Evolutionary conservation across 176 grass and related monocot species (phyloP), one percentile per base, ranked within the genome.

Genomic region (Oryza meyeriana): DNA sequence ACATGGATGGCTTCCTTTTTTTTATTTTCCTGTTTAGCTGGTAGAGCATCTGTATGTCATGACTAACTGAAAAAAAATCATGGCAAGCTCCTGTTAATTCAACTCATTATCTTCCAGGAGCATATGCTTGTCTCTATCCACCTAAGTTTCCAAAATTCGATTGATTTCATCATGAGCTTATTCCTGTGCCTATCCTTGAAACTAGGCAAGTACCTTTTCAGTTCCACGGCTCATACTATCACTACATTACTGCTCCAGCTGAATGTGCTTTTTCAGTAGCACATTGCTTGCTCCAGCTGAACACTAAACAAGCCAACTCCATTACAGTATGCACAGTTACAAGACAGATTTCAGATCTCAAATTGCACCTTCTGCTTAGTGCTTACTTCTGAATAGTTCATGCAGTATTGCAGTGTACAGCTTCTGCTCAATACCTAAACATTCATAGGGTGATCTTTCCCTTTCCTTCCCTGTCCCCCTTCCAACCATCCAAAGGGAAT

Each of bases 31-130:
- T 67, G 32, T 30, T 63, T 20, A 76, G 82, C 71, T 85, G 82
- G 55, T 85, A 41, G 33, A 28, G 71, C 77, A 81, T 89, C 71
- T 77, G 33, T 16, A 66, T 85, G 83, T 89, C 77, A 39, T 61
- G 59, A 67, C 32, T 63, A 65, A 79, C 45, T n/a, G 47, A 81
- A 76, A 38, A n/a, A n/a, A 45, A 45, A 63, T 76, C 52, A 32
- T 65, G 42, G 1, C 26, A 20, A 78, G 41, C 70, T 47, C 80
- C 55, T 64, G 28, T 73, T 74, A 2, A 29, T 27, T 64, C 38
- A 74, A 41, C 44, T 69, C 69, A 58, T 30, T 30, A 38, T 57
- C 61, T 75, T 30, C 12, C 10, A 63, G 32, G 40, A 30, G 62
- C 70, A 29, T 71, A 30, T 7, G 13, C 18, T 31, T 40, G 24